Evolutionary conservation across 2,329 filamentous ascomycete genomes (phyloP), one percentile per base, ranked within the genome.

Genomic region (Daldinia sp.): DNA sequence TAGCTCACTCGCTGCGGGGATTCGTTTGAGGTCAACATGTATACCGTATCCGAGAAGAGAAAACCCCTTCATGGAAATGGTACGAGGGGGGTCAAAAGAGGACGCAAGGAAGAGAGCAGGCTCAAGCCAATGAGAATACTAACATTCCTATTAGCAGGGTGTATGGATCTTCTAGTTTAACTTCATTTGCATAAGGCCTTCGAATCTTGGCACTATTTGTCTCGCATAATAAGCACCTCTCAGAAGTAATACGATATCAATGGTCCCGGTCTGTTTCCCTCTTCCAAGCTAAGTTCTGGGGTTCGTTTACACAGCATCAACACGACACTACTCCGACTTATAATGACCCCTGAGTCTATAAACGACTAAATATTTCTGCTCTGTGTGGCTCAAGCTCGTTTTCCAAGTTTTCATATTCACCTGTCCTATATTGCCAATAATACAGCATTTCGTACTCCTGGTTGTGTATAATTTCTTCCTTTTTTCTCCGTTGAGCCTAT

Each of bases 201-300:
- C 50, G 46, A 42, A 23, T 53, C 18, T 48, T 54, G 41, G 39
- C 46, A 41, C 42, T 33, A 50, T 10, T 33, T 50, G 53, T 59
- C 54, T 59, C 39, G 56, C 46, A 30, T 50, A 42, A 53, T 60
- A 37, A n/a, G 28, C 44, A 48, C 37, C 30, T 63, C 51, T 39
- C 58, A 58, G 57, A 55, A 68, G 67, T 66, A 60, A 70, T 65
- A 66, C 64, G 56, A 41, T 28, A 72, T 59, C 58, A 10, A 67
- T 61, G 44, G 20, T 54, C 59, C 41, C 46, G 54, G 23, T 44
- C 42, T n/a, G 48, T 65, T 35, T 33, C 46, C 18, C 35, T 60
- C 23, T 54, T 58, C 26, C 61, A n/a, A 60, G 18, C 60, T 44
- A 63, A 53, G 46, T 42, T 33, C 46, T 15, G 18, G 44, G 60